Base-by-base conservation (phyloP, 1,139 yeast genomes). In the Meyerozyma elateridarum region DNA sequence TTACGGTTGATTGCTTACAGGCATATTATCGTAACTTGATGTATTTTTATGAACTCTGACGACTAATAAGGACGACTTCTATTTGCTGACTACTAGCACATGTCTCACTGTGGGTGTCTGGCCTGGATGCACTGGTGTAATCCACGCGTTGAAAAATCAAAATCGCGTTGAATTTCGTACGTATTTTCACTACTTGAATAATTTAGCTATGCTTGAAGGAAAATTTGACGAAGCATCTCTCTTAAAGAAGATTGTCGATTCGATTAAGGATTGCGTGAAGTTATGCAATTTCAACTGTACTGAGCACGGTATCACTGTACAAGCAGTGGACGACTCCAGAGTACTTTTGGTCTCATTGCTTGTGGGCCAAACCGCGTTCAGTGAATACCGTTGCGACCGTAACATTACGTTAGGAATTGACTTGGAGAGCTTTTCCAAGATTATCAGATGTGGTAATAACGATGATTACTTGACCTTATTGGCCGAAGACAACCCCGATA, bases 271-370 rank as follows among this genome's bases (percentile, higher is more conserved):
- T 54, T 80, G 94, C 55, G 96, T 91, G 42, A 85, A 85, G 54
- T 73, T 88, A 50, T 91, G 96, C 68, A 91, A 91, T 73, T 87
- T 91, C 71, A 94, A 89, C 64, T 91, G 97, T 65, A 79, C 95
- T 14, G 95, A 85, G 59, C 78, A 81, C 44, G 99, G 99, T 43
- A 82, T 91, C 50, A 84, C 95, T 13, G 93, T 93, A 15, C 97
- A 91, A 66, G 97, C 98, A 15, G 94, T 91, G 49, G 99, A 91
- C 62, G 95, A 88, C 54, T 88, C 98, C 21, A 87, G 96, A 70
- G 96, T 91, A 40, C 77, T 91, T 44, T 73, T 91, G 46, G 96
- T 91, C 28, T 84, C 96, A 9, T 70, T 91, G 48, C 76, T 85
- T 51, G 83, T 91, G 47, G 95, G 94, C 36, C 78, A 81, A 46